These are phyloP conservation scores for Mitragyna speciosa DNA, from an alignment of 257 asterid genomes.

Conservation along the genomic window DNA sequence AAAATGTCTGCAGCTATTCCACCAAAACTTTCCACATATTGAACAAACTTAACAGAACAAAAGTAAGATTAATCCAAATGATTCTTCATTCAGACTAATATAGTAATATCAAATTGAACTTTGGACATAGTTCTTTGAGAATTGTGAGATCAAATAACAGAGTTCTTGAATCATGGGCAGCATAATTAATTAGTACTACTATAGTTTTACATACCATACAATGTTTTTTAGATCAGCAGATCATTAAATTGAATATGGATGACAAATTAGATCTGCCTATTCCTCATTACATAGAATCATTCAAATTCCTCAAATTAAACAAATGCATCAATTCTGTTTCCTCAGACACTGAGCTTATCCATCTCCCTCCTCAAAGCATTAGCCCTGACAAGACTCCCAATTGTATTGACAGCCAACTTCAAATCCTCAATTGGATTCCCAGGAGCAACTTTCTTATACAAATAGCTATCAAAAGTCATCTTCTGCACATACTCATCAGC, in stretches of 20 bases:
- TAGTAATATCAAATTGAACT: too few species aligned
- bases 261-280: not conserved
- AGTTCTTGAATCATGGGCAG: not conserved
- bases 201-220: not conserved
- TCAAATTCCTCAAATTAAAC: not conserved
- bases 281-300: too few species aligned
- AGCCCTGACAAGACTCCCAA: constrained; percentile 86
- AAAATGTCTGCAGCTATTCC: not conserved
- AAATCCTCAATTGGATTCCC: constrained; percentile 89
- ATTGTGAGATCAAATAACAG: not conserved
- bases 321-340: not conserved
- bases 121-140: not conserved
- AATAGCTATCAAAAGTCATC: constrained; percentile 88
- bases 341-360: constrained; percentile 65
- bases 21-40: too few species aligned
- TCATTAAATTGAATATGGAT: not conserved
- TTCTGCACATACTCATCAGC: constrained; percentile 91
- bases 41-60: too few species aligned
- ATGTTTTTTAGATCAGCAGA: not conserved
- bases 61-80: too few species aligned
- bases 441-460: constrained; percentile 83
- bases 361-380: constrained; percentile 85
- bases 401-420: constrained; percentile 83
- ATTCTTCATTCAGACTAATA: not conserved
- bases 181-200: not conserved